Evolutionary conservation across 2,329 filamentous ascomycete species (phyloP).

Genomic region (Pyrenophora seminiperda): DNA sequence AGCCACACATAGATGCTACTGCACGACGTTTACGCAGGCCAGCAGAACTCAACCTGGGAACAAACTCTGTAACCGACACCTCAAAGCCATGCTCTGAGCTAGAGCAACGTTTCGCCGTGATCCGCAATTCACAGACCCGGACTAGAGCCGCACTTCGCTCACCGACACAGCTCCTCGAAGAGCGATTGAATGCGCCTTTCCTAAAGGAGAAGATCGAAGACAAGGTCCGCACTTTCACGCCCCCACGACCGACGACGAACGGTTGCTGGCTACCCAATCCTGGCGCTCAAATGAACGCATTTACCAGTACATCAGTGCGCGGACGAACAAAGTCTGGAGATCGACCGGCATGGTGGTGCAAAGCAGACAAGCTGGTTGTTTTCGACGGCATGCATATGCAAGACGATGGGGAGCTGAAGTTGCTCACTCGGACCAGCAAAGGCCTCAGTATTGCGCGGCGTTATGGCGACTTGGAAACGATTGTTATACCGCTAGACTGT

Average conservation of each 20-base stretch:
- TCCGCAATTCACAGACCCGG: constrained; percentile 40
- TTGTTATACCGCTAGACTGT: constrained; percentile 41
- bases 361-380: constrained; percentile 41
- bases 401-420: constrained; percentile 18
- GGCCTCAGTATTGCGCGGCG: constrained; percentile 39
- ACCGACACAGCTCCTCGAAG: constrained; percentile 38
- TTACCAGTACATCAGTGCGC: constrained; percentile 35
- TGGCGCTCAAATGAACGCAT: constrained; percentile 23
- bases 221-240: constrained; percentile 33
- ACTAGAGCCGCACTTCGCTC: constrained; percentile 39
- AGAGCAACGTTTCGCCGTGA: constrained; percentile 37
- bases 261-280: constrained; percentile 41
- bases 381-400: constrained; percentile 36
- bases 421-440: constrained; percentile 37
- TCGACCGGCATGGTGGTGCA: constrained; percentile 45
- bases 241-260: constrained; percentile 30
- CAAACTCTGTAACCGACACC: constrained; percentile 6
- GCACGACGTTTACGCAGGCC: constrained; percentile 34
- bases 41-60: constrained; percentile 37
- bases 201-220: constrained; percentile 24
- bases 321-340: constrained; percentile 30
- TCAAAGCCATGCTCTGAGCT: constrained; percentile 39
- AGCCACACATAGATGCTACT: constrained; percentile 18
- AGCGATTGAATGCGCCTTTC: constrained; percentile 35
- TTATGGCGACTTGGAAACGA: constrained; percentile 35